A percentile compares a stretch with the other conserved stretches of the same genome.
These are phyloP conservation scores for Nannochloris sp. DNA, from an alignment of 139 green algal species.

Conservation along the genomic window DNA sequence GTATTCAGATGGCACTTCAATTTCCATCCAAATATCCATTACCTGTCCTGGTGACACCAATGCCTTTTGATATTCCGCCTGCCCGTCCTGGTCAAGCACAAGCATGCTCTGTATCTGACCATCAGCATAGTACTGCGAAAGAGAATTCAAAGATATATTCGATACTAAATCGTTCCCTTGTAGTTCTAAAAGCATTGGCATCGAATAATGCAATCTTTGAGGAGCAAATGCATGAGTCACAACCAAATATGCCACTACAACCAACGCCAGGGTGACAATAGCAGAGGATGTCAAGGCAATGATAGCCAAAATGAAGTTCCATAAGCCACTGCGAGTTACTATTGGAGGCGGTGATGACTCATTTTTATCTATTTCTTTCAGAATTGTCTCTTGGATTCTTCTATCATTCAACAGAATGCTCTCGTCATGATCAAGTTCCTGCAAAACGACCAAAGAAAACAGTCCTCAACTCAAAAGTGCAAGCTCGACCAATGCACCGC, in stretches of 20 bases:
- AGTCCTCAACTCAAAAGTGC: too few relatives aligned
- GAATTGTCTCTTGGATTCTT: too few relatives aligned
- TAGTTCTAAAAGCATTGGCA: constrained; percentile 19
- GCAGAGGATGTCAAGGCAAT: not conserved
- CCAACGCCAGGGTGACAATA: constrained; percentile 4
- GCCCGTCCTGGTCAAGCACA: constrained; percentile 15
- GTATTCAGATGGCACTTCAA: constrained; percentile 13
- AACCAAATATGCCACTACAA: constrained; percentile 16
- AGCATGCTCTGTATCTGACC: not conserved
- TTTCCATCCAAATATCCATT: constrained; percentile 39
- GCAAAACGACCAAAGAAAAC: too few relatives aligned
- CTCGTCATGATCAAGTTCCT: too few relatives aligned
- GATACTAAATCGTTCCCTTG: constrained; percentile 5
- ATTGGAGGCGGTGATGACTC: not conserved
- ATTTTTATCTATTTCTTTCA: too few relatives aligned
- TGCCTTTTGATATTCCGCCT: not conserved
- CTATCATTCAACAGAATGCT: too few relatives aligned
- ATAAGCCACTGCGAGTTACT: not conserved
- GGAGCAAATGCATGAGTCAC: constrained; percentile 14
- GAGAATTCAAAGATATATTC: constrained; percentile 4
- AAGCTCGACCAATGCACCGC: too few relatives aligned
- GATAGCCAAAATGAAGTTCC: constrained; percentile 5
- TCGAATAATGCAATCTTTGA: constrained; percentile 2
- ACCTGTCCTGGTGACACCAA: constrained; percentile 11
- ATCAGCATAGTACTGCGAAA: not conserved